A percentile compares a stretch with the other conserved stretches of the same genome.
These are phyloP conservation scores for Paramecium tetraurelia DNA, from an alignment of 73 alveolate species.

Conservation along the genomic window DNA sequence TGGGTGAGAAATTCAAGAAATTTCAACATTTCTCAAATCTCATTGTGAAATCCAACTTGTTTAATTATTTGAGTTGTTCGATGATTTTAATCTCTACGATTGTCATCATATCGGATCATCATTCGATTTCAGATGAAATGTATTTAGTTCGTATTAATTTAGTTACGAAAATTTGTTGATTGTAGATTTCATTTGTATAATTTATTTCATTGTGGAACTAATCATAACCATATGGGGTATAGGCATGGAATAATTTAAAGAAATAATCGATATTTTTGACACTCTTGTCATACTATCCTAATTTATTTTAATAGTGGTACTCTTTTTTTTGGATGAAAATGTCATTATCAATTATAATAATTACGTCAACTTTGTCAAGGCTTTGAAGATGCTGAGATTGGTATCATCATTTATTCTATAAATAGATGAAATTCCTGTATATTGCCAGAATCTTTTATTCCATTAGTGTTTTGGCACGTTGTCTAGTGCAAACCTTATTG, in stretches of 20 bases:
- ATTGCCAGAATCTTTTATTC: constrained; percentile 12
- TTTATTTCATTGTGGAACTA: background rate
- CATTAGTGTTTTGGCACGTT: constrained; percentile 12
- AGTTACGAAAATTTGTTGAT: background rate
- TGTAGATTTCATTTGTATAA: constrained; percentile 10
- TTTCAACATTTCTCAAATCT: background rate
- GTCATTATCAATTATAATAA: background rate
- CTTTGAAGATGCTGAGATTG: constrained; percentile 31
- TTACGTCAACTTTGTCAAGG: constrained; percentile 14
- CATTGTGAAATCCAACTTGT: background rate
- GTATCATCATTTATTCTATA: background rate
- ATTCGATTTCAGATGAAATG: background rate
- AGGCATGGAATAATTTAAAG: constrained; percentile 29
- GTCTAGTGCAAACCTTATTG: background rate
- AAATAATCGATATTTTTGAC: constrained; percentile 12
- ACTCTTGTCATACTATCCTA: background rate
- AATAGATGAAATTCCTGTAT: constrained; percentile 25
- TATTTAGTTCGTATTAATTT: background rate
- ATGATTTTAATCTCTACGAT: background rate
- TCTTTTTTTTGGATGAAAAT: background rate
- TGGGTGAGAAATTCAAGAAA: background rate
- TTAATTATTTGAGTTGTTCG: background rate
- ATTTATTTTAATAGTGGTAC: background rate
- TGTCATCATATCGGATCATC: background rate
- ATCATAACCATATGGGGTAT: background rate